Evolutionary conservation across 2,329 filamentous ascomycete genomes (phyloP), one percentile per base, ranked within the genome.

Genomic region (Claviceps pusilla): DNA sequence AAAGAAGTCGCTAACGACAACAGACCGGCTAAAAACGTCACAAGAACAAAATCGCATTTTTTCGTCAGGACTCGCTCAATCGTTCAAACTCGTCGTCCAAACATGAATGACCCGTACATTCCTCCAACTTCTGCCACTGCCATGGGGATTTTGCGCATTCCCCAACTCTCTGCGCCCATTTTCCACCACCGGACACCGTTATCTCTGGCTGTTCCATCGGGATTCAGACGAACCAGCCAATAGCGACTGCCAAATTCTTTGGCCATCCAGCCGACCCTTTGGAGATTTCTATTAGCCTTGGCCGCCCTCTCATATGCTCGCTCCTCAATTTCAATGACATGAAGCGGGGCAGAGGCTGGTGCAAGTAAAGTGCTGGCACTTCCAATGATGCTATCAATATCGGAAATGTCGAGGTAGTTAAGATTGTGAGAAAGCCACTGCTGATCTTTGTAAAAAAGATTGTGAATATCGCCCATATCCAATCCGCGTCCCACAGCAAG

Each of bases 61-160:
- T 5, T 19, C 39, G 54, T 43, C 19, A 50, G 14, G 14, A 37
- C 12, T 24, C 46, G 12, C 14, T 31, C 1, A 10, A 52, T 54
- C 48, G n/a, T 72, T 72, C 67, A 82, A 55, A 82, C 66, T 63
- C 77, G 76, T 60, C 77, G 71, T 62, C 77, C 77, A 69, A 82
- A 82, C 79, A 82, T 82, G 62, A 78, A 82, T 29, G 73, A 78
- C 28, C 93, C 93, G 65, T 97, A 96, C 65, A 95, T 94, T 58
- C 89, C 89, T 62, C 95, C 93, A 31, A 97, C 86, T 68, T 97
- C 91, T 53, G 90, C 88, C 64, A 83, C 81, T 31, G 87, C 89
- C 60, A 97, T 84, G n/a, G 91, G 94, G 46, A 97, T 78, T 72
- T 97, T 93, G 58, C 86, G 78, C 82, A 89, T 89, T 42, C 87